Conservation (phyloP, 2,329 filamentous ascomycete species). For the Claviceps monticola region DNA sequence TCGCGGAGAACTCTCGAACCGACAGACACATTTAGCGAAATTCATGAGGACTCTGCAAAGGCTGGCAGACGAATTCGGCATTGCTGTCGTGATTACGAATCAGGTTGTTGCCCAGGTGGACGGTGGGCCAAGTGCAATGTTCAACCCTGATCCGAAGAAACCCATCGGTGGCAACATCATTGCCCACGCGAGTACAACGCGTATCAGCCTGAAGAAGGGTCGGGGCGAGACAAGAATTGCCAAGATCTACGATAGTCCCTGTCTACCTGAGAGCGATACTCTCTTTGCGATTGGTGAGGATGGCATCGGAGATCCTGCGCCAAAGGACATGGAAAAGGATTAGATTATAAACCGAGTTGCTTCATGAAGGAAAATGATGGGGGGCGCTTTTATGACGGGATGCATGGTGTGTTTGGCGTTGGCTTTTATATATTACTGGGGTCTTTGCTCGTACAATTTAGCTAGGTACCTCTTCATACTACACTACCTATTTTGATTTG, state of each 20-base stretch:
- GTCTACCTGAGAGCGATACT: constrained; percentile 89
- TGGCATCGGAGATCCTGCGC: constrained; percentile 87
- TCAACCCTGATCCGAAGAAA: constrained; percentile 98
- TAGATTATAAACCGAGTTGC: constrained; percentile 14
- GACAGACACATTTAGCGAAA: constrained; percentile 78
- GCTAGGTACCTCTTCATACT: neutral
- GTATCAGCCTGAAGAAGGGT: constrained; percentile 90
- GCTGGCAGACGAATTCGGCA: constrained; percentile 74
- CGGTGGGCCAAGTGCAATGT: constrained; percentile 92
- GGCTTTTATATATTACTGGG: neutral
- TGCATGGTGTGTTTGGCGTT: constrained; percentile 21
- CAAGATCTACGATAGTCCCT: constrained; percentile 98
- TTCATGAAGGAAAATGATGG: constrained; percentile 6
- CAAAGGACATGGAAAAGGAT: constrained; percentile 89
- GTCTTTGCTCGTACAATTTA: neutral
- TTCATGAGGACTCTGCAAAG: constrained; percentile 77
- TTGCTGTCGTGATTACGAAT: constrained; percentile 96
- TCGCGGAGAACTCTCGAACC: constrained; percentile 88
- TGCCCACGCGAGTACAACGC: constrained; percentile 89
- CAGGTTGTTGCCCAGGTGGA: constrained; percentile 98
- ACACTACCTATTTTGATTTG: too few relatives aligned
- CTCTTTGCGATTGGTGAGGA: constrained; percentile 95
- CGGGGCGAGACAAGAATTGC: constrained; percentile 90
- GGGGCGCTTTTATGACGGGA: neutral
- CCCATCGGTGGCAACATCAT: constrained; percentile 98